Percentiles rank a stretch among this genome's conserved stretches.
phyloP scores from a whole-genome alignment of 306 rosid species.

The Prosopis cineraria region DNA sequence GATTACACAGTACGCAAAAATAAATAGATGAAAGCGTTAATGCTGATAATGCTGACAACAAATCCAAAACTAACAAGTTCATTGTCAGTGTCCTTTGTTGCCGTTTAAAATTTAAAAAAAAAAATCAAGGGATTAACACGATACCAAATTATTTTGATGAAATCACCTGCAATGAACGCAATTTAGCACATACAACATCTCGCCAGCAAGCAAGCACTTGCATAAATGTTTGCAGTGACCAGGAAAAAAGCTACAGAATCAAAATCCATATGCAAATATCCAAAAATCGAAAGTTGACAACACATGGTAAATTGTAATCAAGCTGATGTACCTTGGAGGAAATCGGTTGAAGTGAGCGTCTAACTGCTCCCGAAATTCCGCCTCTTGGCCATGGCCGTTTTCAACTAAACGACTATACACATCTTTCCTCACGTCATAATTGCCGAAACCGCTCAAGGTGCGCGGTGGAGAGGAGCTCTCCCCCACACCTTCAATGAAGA shows the following conservation, averaged over 20 bases:
- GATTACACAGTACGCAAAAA: background rate
- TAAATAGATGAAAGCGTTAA: background rate
- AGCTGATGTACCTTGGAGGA: conserved; percentile 71
- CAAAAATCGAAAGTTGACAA: background rate
- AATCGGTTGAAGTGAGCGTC: conserved; percentile 94
- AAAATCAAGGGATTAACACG: background rate
- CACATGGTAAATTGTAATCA: background rate
- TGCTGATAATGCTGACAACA: background rate
- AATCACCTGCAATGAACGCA: conserved; percentile 24
- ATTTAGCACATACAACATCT: background rate
- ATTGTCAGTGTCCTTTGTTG: background rate
- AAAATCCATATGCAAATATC: conserved; percentile 20
- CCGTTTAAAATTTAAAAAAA: background rate
- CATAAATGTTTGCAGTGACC: conserved; percentile 2
- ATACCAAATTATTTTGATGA: background rate
- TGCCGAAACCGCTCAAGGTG: conserved; percentile 61
- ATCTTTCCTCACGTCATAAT: conserved; percentile 74
- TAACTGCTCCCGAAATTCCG: conserved; percentile 77
- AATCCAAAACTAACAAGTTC: background rate
- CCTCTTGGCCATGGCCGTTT: conserved; percentile 63
- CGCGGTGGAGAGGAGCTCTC: conserved; percentile 97
- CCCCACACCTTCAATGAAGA: conserved; percentile 80
- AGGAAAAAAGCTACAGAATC: background rate
- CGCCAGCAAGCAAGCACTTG: background rate
- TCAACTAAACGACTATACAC: conserved; percentile 78